A percentile compares a stretch with the other conserved stretches of the same genome.
Conservation (phyloP, 2,329 filamentous ascomycete species). For the Cladophialophora exuberans region DNA sequence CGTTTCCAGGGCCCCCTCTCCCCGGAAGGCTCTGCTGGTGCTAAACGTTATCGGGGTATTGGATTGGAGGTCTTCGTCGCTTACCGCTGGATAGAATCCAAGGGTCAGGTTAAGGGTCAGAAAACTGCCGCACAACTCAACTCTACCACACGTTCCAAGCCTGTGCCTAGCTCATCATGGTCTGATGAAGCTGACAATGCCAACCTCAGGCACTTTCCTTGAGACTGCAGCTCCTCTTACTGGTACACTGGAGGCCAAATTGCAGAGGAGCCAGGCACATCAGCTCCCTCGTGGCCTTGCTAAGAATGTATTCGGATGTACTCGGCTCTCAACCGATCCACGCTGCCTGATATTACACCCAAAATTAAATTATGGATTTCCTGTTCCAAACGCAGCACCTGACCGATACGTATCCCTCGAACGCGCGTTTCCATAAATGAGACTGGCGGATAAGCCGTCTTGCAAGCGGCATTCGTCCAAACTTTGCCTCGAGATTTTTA, state of each 20-base stretch:
- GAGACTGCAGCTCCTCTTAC: too few species aligned
- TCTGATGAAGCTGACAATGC: too few species aligned
- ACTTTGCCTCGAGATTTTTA: neutral
- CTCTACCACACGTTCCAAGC: neutral
- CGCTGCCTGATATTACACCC: too few species aligned
- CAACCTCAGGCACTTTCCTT: too few species aligned
- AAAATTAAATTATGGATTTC: too few species aligned
- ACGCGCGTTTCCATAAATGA: neutral
- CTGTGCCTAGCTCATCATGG: too few species aligned
- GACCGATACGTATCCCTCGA: neutral
- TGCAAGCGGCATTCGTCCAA: neutral
- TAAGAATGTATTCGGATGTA: too few species aligned
- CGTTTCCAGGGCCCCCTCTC: conserved; percentile 13
- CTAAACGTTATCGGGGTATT: conserved; percentile 9
- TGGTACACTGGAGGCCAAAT: too few species aligned
- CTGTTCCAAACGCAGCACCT: neutral
- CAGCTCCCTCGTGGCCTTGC: too few species aligned
- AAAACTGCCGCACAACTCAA: conserved; percentile 4
- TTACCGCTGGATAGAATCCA: conserved; percentile 54
- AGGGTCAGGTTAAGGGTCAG: neutral
- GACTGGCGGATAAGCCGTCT: neutral
- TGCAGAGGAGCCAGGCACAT: too few species aligned
- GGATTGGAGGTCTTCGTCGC: conserved; percentile 27
- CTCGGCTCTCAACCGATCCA: too few species aligned
- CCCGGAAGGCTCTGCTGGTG: neutral